phyloP scores from a whole-genome alignment of 768 basidiomycete genomes.

The Tricholoma saponaceum region DNA sequence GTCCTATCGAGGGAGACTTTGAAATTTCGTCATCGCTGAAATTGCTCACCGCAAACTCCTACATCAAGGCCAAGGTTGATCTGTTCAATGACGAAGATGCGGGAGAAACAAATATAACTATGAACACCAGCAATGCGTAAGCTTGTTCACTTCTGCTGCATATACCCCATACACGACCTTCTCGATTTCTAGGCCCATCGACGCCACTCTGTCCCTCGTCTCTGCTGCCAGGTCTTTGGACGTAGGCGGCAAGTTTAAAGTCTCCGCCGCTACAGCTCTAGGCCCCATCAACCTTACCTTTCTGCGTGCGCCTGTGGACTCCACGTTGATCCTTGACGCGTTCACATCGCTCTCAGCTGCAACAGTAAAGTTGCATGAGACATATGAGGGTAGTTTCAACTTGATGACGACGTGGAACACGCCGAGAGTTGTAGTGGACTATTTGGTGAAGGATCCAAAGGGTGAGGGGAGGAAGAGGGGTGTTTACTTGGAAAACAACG shows the following conservation, averaged over 20 bases:
- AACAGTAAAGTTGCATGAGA: slow-evolving; percentile 10
- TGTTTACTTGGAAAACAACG: neutral
- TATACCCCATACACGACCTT: neutral
- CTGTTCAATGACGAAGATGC: slow-evolving; percentile 28
- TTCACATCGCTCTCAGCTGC: slow-evolving; percentile 12
- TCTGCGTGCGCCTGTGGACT: slow-evolving; percentile 14
- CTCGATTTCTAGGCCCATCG: slow-evolving; percentile 3
- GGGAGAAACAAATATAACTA: slow-evolving; percentile 20
- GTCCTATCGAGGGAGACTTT: slow-evolving; percentile 44
- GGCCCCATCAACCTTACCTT: slow-evolving; percentile 9
- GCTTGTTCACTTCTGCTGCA: slow-evolving; percentile 2
- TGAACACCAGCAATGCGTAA: slow-evolving; percentile 38
- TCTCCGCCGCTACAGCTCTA: slow-evolving; percentile 9
- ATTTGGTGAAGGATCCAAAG: slow-evolving; percentile 13
- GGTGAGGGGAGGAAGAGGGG: slow-evolving; percentile 13
- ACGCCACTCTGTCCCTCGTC: slow-evolving; percentile 4
- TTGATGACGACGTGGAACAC: slow-evolving; percentile 6
- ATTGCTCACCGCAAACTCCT: slow-evolving; percentile 34
- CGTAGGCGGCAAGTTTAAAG: slow-evolving; percentile 14
- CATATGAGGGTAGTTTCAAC: slow-evolving; percentile 16
- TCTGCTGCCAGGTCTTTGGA: neutral
- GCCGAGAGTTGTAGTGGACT: neutral
- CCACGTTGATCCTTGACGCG: slow-evolving; percentile 13
- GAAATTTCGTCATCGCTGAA: slow-evolving; percentile 25
- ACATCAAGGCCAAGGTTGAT: slow-evolving; percentile 34